phyloP scores from a whole-genome alignment of 1,284 basidiomycete genomes.

The Peniophora sp. region DNA sequence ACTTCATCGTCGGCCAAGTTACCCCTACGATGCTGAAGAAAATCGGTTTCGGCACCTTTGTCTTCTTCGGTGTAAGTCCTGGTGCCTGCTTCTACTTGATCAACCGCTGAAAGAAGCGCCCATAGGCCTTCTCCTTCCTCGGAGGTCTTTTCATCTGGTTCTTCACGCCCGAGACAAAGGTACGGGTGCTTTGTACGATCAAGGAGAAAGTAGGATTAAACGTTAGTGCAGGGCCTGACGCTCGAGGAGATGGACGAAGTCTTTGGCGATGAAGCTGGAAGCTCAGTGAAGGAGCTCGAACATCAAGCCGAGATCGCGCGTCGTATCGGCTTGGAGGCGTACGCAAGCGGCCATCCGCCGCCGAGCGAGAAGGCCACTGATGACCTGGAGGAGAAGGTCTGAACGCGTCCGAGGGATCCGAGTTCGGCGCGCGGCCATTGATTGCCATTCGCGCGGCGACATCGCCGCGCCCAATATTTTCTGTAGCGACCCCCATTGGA shows the following conservation, averaged over 20 bases:
- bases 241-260: constrained; percentile 68
- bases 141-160: constrained; percentile 58
- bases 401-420: not conserved
- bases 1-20: constrained; percentile 55
- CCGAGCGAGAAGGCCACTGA: constrained; percentile 8
- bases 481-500: too few relatives aligned
- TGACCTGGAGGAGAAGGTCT: constrained; percentile 3
- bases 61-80: constrained; percentile 55
- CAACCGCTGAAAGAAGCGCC: constrained; percentile 3
- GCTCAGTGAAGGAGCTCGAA: constrained; percentile 39
- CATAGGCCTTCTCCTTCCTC: constrained; percentile 49
- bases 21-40: constrained; percentile 57
- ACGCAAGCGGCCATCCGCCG: constrained; percentile 12
- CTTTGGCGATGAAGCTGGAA: constrained; percentile 49
- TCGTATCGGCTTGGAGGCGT: constrained; percentile 43
- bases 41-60: constrained; percentile 56
- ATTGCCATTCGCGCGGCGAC: too few relatives aligned
- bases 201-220: too few relatives aligned
- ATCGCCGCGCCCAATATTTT: too few relatives aligned
- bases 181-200: too few relatives aligned
- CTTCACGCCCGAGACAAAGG: constrained; percentile 30
- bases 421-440: too few relatives aligned
- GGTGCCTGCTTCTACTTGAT: not conserved
- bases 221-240: constrained; percentile 40
- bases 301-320: constrained; percentile 48